These are phyloP conservation scores for Scedosporium minutisporum DNA, from an alignment of 2,329 filamentous ascomycete genomes.

Conservation along the genomic window DNA sequence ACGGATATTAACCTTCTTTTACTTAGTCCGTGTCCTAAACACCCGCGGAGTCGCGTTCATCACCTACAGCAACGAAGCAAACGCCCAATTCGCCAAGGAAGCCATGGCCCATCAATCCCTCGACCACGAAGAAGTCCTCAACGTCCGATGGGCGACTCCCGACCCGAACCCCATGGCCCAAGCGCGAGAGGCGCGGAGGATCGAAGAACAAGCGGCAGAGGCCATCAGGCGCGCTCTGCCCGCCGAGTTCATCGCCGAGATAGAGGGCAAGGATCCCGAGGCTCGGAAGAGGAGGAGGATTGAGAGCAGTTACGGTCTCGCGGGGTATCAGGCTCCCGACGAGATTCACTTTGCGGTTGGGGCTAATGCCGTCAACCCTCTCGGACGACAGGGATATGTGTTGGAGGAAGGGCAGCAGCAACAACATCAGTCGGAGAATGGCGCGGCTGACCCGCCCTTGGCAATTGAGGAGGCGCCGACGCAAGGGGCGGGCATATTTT, in stretches of 20 bases:
- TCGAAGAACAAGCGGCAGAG: constrained; percentile 95
- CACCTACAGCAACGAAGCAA: constrained; percentile 85
- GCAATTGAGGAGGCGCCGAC: constrained; percentile 28
- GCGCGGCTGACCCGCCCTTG: constrained; percentile 34
- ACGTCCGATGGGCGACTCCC: constrained; percentile 93
- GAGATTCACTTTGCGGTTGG: constrained; percentile 86
- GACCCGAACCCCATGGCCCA: constrained; percentile 94
- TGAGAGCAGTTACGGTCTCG: constrained; percentile 77
- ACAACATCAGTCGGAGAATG: constrained; percentile 39
- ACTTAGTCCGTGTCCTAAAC: constrained; percentile 66
- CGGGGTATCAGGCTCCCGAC: constrained; percentile 90
- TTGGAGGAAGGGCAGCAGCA: constrained; percentile 49
- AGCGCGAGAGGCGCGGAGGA: constrained; percentile 75
- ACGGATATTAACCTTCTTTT: not conserved
- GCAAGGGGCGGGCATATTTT: constrained; percentile 61
- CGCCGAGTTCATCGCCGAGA: constrained; percentile 82
- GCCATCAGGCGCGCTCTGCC: constrained; percentile 82
- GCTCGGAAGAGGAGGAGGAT: constrained; percentile 81
- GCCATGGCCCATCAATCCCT: constrained; percentile 92
- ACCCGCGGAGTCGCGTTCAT: constrained; percentile 87
- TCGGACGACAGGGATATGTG: constrained; percentile 49
- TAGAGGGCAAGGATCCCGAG: constrained; percentile 83
- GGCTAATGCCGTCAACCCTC: constrained; percentile 53
- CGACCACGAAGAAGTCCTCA: constrained; percentile 85
- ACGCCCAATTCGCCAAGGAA: constrained; percentile 84